Percentiles rank a stretch among this genome's conserved stretches.
These are phyloP conservation scores for Lachnellula hyalina DNA, from an alignment of 2,329 filamentous ascomycete species.

Conservation along the genomic window DNA sequence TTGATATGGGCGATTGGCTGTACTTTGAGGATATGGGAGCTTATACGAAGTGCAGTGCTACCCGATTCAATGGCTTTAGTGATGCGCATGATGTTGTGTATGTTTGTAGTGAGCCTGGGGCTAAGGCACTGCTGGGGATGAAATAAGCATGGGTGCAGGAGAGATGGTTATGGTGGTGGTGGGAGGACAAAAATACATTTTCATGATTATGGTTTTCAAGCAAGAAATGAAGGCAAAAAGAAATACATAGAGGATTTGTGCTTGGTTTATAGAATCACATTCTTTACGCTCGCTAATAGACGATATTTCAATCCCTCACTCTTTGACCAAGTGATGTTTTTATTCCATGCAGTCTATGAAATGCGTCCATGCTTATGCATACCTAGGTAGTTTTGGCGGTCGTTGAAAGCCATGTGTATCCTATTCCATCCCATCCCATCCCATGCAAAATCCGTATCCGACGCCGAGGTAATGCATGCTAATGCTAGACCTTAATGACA, in stretches of 20 bases:
- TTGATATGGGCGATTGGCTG: conserved; percentile 95
- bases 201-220: background rate
- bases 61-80: conserved; percentile 94
- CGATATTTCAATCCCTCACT: background rate
- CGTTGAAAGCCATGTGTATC: background rate
- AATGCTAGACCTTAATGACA: background rate
- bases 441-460: background rate
- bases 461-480: background rate
- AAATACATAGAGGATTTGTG: background rate
- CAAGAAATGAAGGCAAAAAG: background rate
- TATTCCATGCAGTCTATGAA: background rate
- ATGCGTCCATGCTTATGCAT: background rate
- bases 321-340: background rate
- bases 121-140: conserved; percentile 59
- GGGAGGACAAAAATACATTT: background rate
- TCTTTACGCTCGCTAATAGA: background rate
- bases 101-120: conserved; percentile 88
- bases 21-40: conserved; percentile 99
- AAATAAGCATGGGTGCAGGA: background rate
- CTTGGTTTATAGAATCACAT: background rate
- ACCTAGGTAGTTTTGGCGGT: too few relatives aligned
- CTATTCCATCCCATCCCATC: background rate
- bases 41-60: conserved; percentile 97
- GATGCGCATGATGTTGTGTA: conserved; percentile 92
- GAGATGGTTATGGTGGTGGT: background rate